Percentiles rank a stretch among this genome's conserved stretches.
phyloP scores from a whole-genome alignment of 2,329 filamentous ascomycete genomes.

The Grosmannia clavigera region DNA sequence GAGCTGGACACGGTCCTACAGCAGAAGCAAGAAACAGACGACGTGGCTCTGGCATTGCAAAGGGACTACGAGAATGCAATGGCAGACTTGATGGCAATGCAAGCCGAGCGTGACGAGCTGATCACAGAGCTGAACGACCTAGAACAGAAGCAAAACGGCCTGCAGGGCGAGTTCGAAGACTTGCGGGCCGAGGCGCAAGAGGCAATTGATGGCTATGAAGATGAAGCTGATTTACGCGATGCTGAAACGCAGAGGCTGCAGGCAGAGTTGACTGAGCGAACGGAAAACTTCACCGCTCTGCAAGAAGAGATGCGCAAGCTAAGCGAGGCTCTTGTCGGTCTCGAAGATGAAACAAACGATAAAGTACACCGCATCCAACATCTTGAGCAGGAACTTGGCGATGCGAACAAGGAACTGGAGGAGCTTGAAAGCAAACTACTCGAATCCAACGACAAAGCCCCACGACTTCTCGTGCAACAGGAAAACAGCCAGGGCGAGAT shows the following conservation, averaged over 20 bases:
- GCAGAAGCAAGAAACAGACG: conserved; percentile 47
- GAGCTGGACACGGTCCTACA: conserved; percentile 66
- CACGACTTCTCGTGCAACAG: conserved; percentile 77
- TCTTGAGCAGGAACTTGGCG: conserved; percentile 69
- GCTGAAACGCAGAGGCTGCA: conserved; percentile 59
- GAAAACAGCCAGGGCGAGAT: conserved; percentile 91
- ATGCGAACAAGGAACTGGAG: conserved; percentile 78
- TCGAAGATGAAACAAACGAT: conserved; percentile 80
- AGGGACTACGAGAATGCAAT: conserved; percentile 61
- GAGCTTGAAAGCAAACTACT: conserved; percentile 71
- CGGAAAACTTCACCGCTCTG: conserved; percentile 81
- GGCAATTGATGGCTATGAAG: conserved; percentile 54
- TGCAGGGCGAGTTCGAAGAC: conserved; percentile 49
- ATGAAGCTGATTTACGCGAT: conserved; percentile 59
- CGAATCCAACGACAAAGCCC: conserved; percentile 77
- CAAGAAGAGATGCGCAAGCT: conserved; percentile 90
- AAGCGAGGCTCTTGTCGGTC: conserved; percentile 70
- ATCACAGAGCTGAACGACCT: conserved; percentile 35
- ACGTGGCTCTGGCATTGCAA: conserved; percentile 51
- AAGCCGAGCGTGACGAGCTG: conserved; percentile 69
- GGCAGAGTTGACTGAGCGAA: conserved; percentile 59
- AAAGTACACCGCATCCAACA: conserved; percentile 69
- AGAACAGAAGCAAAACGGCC: conserved; percentile 18
- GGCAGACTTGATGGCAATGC: conserved; percentile 66
- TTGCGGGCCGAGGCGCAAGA: conserved; percentile 52